Evolutionary conservation across 768 basidiomycete species (phyloP), one percentile per base, ranked within the genome.

Genomic region (Hygrophoropsis aurantiaca): DNA sequence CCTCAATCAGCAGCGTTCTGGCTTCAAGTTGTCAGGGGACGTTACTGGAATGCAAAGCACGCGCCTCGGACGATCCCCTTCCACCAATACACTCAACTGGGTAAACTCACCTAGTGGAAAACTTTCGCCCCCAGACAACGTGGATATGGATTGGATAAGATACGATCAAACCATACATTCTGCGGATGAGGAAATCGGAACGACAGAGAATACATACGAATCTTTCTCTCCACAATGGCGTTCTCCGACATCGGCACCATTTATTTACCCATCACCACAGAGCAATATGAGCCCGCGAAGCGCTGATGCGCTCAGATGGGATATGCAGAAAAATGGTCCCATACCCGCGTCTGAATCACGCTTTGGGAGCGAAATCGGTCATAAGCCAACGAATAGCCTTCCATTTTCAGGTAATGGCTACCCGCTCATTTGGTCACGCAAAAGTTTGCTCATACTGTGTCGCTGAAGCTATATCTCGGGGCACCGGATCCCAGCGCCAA

Each of bases 31-130:
- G 19, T 11, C 40, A 10, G 34, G 20, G n/a, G 36, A 38, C 8
- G 16, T 16, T n/a, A 21, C 7, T 30, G n/a, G 16, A 16, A n/a
- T 38, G 9, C 36, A 38, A 16, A 38, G 7, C 7, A 6, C 20
- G n/a, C 36, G 20, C n/a, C n/a, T 21, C n/a, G 20, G 27, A 21
- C 36, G 36, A 6, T 38, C 36, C 7, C 7, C 7, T 10, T 30
- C 40, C 5, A 13, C 8, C 16, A 27, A 38, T 9, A 38, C 33
- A 18, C 42, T 58, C 9, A 49, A 52, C n/a, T 45, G 55, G 16
- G 44, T 47, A 6, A 61, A 50, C 45, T 50, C 58, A 1, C 49
- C 57, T 53, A 42, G 57, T 58, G n/a, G 53, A 60, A 37, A 43
- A 57, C 15, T 61, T 44, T 11, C 59, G 45, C 38, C 53, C 51